Conservation (phyloP, 768 basidiomycete species). For the Leccinum pellstonianum region DNA sequence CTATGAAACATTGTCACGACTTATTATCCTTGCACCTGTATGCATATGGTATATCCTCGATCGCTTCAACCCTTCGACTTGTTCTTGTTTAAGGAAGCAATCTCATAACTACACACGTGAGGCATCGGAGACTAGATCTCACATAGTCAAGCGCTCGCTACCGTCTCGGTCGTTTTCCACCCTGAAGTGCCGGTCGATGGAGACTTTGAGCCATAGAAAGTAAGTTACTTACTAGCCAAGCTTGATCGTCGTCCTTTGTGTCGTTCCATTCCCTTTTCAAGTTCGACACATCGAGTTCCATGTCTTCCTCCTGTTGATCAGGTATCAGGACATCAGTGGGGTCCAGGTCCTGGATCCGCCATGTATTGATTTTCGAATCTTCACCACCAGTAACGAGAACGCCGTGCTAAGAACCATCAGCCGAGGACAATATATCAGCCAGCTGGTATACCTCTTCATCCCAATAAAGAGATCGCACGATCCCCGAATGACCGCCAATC, state of each 20-base stretch:
- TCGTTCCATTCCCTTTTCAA: conserved; percentile 29
- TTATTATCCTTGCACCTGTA: conserved; percentile 21
- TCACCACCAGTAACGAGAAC: conserved; percentile 51
- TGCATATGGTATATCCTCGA: conserved; percentile 27
- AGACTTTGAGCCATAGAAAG: not conserved
- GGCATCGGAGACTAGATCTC: not conserved
- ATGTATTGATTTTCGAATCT: conserved; percentile 46
- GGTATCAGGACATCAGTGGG: not conserved
- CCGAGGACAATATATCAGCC: not conserved
- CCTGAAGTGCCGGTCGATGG: conserved; percentile 10
- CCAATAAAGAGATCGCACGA: conserved; percentile 56
- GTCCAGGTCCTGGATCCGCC: conserved; percentile 30
- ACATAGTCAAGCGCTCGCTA: not conserved
- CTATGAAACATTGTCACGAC: conserved; percentile 22
- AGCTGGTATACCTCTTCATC: conserved; percentile 46
- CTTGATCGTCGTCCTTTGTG: conserved; percentile 11
- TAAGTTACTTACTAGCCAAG: conserved; percentile 17
- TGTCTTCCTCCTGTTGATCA: conserved; percentile 9
- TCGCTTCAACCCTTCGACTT: not conserved
- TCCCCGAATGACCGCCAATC: conserved; percentile 53
- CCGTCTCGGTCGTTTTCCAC: conserved; percentile 21
- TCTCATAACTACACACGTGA: not conserved
- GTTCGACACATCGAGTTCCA: conserved; percentile 10
- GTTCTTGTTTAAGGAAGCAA: not conserved
- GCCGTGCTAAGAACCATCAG: conserved; percentile 33